Evolutionary conservation across 2,329 filamentous ascomycete genomes (phyloP), one percentile per base, ranked within the genome.

Genomic region (Xylariaceae sp.): DNA sequence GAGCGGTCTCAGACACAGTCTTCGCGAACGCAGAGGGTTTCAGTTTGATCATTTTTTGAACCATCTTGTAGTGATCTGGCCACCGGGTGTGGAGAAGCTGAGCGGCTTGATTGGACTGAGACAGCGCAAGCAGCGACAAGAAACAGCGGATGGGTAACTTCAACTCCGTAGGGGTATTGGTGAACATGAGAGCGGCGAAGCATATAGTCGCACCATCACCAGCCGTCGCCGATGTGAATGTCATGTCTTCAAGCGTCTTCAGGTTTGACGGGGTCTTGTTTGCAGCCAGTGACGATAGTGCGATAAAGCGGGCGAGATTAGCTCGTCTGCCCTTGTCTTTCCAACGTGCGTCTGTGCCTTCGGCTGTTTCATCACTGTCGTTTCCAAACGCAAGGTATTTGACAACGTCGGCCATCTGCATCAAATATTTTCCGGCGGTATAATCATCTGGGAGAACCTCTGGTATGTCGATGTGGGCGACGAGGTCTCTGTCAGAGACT

Each of bases 51-150:
- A 44, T 38, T 9, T 43, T 6, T 33, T 48, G 46, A 6, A 48
- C 40, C 27, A 43, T 19, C 3, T 48, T 11, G 22, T 43, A 48
- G 31, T 48, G 40, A 10, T 4, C 10, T 33, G 46, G 46, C 46
- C 40, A 48, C 3, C 32, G 46, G 33, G 14, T 39, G 17, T 48
- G 17, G 27, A 48, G 46, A n/a, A 48, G 35, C 11, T 48, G 46
- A 6, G 46, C 46, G 15, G 46, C 46, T 14, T 48, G 46, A 19
- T 31, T 27, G 7, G 46, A 48, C 19, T 39, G 46, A 11, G 46
- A 48, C 17, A 48, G 11, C 6, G 46, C 32, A 2, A 48, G 46
- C 14, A 44, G 18, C 27, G 12, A 40, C 33, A 48, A 33, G 31
- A 32, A 48, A 30, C 31, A 48, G 31, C 39, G 46, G 14, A 42